Conservation (phyloP, 176 grass and related monocot species). For the Lolium perenne region DNA sequence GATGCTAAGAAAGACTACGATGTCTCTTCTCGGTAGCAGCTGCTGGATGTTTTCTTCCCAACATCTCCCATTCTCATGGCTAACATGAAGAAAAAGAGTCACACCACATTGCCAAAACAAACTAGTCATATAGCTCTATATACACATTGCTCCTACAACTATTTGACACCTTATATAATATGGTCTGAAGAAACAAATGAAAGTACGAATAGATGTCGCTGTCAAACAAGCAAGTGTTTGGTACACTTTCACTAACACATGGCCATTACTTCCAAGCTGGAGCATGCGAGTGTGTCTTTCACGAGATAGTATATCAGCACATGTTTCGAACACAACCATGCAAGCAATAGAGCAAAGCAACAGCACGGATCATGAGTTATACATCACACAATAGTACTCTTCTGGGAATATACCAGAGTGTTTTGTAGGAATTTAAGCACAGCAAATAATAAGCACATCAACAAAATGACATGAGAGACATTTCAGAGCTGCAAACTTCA, state of each 20-base stretch:
- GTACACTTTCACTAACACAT: background rate
- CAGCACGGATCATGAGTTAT: slow-evolving; percentile 8
- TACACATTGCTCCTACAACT: background rate
- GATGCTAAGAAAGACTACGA: background rate
- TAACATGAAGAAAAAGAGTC: background rate
- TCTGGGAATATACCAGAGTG: too few relatives aligned
- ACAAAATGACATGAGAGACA: too few relatives aligned
- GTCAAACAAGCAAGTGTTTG: background rate
- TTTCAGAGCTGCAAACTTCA: too few relatives aligned
- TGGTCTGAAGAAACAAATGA: background rate
- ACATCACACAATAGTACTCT: background rate
- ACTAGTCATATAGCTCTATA: background rate
- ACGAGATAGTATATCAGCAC: background rate
- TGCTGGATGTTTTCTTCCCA: background rate
- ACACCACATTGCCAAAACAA: background rate
- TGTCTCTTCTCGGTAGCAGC: background rate
- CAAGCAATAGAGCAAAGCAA: slow-evolving; percentile 15
- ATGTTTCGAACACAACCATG: background rate
- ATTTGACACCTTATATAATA: background rate
- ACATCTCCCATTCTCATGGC: slow-evolving; percentile 1
- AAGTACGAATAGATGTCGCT: background rate
- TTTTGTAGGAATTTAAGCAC: too few relatives aligned
- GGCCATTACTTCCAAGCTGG: background rate
- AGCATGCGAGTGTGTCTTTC: background rate
- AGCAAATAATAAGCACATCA: too few relatives aligned